phyloP scores from a whole-genome alignment of 1,139 yeast genomes.

The Wickerhamomyces sp. region DNA sequence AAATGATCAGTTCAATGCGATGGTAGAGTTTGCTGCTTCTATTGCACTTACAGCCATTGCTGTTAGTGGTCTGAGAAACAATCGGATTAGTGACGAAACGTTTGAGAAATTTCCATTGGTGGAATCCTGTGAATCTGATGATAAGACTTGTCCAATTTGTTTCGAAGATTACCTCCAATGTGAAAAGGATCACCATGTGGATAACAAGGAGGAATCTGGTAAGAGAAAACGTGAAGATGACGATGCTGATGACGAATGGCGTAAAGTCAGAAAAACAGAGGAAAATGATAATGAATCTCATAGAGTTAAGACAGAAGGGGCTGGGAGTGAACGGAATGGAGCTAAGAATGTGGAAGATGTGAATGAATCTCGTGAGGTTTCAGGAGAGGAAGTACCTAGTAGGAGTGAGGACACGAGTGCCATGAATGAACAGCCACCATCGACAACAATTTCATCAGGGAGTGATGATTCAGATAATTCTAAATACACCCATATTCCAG shows the following conservation, averaged over 20 bases:
- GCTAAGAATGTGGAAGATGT: not conserved
- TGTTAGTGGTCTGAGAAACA: constrained; percentile 31
- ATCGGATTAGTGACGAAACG: constrained; percentile 47
- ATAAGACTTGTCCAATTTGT: constrained; percentile 59
- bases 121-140: constrained; percentile 29
- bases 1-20: constrained; percentile 34
- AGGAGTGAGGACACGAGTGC: no score
- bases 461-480: constrained; percentile 10
- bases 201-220: constrained; percentile 1
- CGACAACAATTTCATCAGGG: not conserved
- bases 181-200: constrained; percentile 6
- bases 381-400: not conserved
- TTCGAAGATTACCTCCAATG: constrained; percentile 47
- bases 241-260: constrained; percentile 16
- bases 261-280: not conserved
- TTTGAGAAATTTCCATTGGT: constrained; percentile 46
- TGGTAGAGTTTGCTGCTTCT: constrained; percentile 63
- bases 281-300: not conserved
- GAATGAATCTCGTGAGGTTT: not conserved
- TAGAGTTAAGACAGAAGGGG: not conserved
- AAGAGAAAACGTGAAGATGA: constrained; percentile 20
- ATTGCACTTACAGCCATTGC: constrained; percentile 62
- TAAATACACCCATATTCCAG: constrained; percentile 54
- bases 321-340: not conserved
- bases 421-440: not conserved